Percentiles rank a stretch among this genome's conserved stretches.
These are phyloP conservation scores for Arthrobotrys megalospora DNA, from an alignment of 2,329 filamentous ascomycete species.

Conservation along the genomic window DNA sequence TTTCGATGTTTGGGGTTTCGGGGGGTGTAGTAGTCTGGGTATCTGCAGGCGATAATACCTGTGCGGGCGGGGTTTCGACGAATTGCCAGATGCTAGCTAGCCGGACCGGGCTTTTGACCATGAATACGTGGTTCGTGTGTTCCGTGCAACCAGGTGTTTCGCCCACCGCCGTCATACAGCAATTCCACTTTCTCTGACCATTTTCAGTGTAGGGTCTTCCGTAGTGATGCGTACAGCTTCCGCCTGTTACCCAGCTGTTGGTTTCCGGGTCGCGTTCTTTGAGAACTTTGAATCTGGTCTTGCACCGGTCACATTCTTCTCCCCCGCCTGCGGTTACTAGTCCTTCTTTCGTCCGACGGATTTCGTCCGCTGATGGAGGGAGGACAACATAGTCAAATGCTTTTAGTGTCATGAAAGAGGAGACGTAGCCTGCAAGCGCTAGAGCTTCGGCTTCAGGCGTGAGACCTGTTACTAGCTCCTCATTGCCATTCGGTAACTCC, in stretches of 20 bases:
- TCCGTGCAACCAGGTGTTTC: constrained; percentile 81
- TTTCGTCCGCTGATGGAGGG: constrained; percentile 77
- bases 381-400: constrained; percentile 81
- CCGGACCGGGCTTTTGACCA: constrained; percentile 80
- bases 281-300: constrained; percentile 87
- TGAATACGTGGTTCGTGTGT: constrained; percentile 85
- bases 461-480: constrained; percentile 78
- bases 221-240: constrained; percentile 84
- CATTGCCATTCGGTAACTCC: constrained; percentile 28
- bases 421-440: constrained; percentile 76
- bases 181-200: constrained; percentile 77
- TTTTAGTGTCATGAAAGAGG: constrained; percentile 76
- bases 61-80: constrained; percentile 73
- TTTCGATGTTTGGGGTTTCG: constrained; percentile 64
- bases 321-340: constrained; percentile 79
- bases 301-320: constrained; percentile 91
- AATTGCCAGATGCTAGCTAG: constrained; percentile 86
- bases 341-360: constrained; percentile 77
- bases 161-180: constrained; percentile 83
- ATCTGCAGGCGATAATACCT: constrained; percentile 61
- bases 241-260: constrained; percentile 81
- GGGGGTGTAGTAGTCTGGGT: constrained; percentile 54
- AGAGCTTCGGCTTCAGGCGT: constrained; percentile 77
- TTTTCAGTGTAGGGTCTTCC: constrained; percentile 73
- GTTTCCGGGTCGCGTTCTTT: constrained; percentile 83